Conservation (phyloP, 1,139 yeast genomes). For the Protomyces macrosporus region DNA sequence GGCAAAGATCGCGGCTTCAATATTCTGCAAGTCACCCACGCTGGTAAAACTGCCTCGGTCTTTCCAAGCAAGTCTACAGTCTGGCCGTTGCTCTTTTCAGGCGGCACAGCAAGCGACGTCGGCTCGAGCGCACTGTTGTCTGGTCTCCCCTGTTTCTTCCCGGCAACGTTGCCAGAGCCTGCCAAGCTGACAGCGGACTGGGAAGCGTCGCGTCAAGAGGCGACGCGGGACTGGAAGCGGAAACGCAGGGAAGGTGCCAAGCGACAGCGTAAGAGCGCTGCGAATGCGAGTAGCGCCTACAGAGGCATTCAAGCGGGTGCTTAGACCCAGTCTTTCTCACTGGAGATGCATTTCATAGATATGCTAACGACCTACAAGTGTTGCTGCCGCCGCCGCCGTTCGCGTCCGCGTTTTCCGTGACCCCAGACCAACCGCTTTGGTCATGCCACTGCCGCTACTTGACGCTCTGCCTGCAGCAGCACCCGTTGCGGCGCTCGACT, state of each 20-base stretch:
- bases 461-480: background rate
- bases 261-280: slow-evolving; percentile 1
- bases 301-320: too few relatives aligned
- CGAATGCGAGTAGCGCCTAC: background rate
- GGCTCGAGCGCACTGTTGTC: slow-evolving; percentile 1
- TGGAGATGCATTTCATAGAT: too few relatives aligned
- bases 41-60: background rate
- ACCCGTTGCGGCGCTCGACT: background rate
- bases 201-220: slow-evolving; percentile 19
- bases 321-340: too few relatives aligned
- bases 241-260: slow-evolving; percentile 20
- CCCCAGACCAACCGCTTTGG: background rate
- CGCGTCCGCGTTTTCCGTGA: background rate
- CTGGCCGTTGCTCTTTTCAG: slow-evolving; percentile 7
- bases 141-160: background rate
- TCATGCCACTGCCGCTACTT: background rate
- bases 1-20: slow-evolving; percentile 15
- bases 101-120: too few relatives aligned
- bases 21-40: background rate
- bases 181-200: slow-evolving; percentile 1
- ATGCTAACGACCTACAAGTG: background rate
- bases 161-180: background rate
- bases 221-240: slow-evolving; percentile 23
- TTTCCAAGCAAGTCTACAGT: background rate
- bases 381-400: background rate